Base-by-base conservation (phyloP, 371 early-diverging fungal genomes). In the Dipsacomyces acuminosporus region DNA sequence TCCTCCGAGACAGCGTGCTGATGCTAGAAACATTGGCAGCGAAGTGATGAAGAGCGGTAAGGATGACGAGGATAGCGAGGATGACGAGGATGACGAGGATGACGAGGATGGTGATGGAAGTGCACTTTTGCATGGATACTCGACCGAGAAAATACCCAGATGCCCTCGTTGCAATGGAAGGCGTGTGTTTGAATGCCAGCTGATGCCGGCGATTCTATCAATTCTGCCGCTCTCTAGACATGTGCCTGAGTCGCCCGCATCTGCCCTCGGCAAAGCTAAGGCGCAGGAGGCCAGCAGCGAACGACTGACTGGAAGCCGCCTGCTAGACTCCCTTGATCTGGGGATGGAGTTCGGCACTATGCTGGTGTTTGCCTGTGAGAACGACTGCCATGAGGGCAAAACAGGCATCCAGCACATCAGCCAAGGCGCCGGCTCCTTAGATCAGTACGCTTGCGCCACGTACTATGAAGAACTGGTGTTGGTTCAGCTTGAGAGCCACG, bases 261-360 rank as follows among this genome's bases (percentile, higher is more conserved):
- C 24, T 11, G n/a, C 7, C 14, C 6, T 41, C 17, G 20, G 19
- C 3, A 11, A 14, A 9, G 72, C 0, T 73, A 80, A 18, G 64
- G 57, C 48, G 53, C 45, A 15, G 72, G 72, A 14, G 71, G 69
- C 30, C 5, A 30, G 30, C 30, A 30, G 11, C 11, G 30, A 15
- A 45, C 56, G 30, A 40, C 56, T 67, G 60, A 46, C 75, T 65
- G 51, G 72, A 61, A 21, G 72, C 25, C 53, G 33, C 36, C 59
- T 72, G 20, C 24, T 80, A 18, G 77, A 82, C 43, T 72, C 75
- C 44, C 77, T 85, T 73, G 81, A 81, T 58, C 63, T 79, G 34
- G 96, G 96, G 11, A 84, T 94, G 85, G 96, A 96, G 56, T 95
- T 89, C 78, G 95, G 95, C 17, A 92, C 96, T 0, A 72, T 93